A percentile compares a stretch with the other conserved stretches of the same genome.
Evolutionary conservation across 129 eudicot species (phyloP).

Genomic region (Smallanthus sonchifolius): DNA sequence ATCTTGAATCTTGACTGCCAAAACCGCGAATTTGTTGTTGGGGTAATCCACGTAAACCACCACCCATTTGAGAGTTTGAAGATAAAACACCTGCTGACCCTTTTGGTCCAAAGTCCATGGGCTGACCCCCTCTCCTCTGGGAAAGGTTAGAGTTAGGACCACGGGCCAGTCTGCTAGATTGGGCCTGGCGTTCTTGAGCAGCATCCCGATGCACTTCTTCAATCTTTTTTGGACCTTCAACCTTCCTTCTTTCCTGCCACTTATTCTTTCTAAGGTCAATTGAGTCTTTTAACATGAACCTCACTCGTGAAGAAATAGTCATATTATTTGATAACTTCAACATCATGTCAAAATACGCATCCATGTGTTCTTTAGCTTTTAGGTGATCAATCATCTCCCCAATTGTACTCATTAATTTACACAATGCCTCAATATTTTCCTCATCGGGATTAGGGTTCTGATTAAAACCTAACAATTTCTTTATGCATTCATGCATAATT

Average conservation of each 20-base stretch:
- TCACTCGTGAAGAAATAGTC: constrained; percentile 76
- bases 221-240: constrained; percentile 92
- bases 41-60: constrained; percentile 58
- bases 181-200: constrained; percentile 52
- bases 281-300: constrained; percentile 76
- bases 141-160: constrained; percentile 56
- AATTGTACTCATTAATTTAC: constrained; percentile 61
- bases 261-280: constrained; percentile 80
- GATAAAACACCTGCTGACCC: constrained; percentile 52
- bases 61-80: constrained; percentile 52
- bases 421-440: constrained; percentile 33
- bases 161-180: constrained; percentile 63
- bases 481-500: constrained; percentile 87
- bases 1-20: constrained; percentile 61
- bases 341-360: constrained; percentile 65
- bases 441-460: constrained; percentile 56
- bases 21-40: constrained; percentile 57
- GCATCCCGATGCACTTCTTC: constrained; percentile 64
- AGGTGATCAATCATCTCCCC: constrained; percentile 93
- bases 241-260: constrained; percentile 90
- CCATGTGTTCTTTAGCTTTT: constrained; percentile 78
- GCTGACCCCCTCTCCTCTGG: constrained; percentile 63
- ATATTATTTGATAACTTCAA: constrained; percentile 58
- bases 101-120: constrained; percentile 62
- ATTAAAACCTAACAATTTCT: constrained; percentile 53